Evolutionary conservation across 2,329 filamentous ascomycete species (phyloP).

Genomic region (Fonsecaea pugnacius): DNA sequence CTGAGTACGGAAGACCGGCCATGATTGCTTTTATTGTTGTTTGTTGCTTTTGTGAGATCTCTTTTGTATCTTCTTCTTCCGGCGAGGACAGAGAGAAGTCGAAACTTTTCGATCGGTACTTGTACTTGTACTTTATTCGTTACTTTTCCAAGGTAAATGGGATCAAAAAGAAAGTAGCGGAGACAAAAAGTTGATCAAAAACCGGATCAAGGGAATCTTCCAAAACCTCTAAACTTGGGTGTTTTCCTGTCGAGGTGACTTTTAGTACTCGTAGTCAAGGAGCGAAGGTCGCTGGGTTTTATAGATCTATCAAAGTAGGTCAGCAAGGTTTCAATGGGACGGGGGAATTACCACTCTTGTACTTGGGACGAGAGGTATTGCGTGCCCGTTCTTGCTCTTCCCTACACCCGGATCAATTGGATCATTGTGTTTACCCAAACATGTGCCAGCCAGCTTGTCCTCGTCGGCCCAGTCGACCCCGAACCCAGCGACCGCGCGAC

Average conservation of each 20-base stretch:
- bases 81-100: neutral
- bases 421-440: neutral
- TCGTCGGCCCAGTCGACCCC: neutral
- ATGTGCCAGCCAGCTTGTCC: neutral
- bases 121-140: neutral
- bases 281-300: neutral
- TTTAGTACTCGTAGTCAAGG: neutral
- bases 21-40: slow-evolving; percentile 11
- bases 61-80: no score
- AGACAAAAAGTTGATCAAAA: neutral
- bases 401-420: neutral
- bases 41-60: neutral
- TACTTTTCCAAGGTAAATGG: neutral
- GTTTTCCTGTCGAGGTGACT: neutral
- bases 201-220: neutral
- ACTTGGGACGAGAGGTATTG: neutral
- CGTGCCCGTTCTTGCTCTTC: neutral
- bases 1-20: slow-evolving; percentile 29
- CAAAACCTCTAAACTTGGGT: neutral
- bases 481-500: neutral
- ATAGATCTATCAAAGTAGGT: neutral
- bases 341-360: neutral
- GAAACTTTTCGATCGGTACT: neutral
- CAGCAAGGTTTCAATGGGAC: slow-evolving; percentile 7
- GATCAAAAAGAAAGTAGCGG: neutral